These are phyloP conservation scores for Solanum ossicruentum DNA, from an alignment of 257 asterid species.

Conservation along the genomic window DNA sequence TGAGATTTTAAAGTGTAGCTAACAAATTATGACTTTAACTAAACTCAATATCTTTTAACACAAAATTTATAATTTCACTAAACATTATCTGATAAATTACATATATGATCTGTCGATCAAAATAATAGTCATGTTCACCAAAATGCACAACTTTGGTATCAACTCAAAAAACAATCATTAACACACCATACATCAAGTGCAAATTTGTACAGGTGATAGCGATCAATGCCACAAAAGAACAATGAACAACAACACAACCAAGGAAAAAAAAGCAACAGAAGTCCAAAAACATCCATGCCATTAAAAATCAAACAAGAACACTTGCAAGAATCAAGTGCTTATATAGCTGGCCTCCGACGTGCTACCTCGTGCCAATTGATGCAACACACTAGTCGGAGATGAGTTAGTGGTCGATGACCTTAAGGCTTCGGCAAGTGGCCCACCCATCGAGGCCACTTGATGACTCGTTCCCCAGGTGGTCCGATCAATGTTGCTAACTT, in stretches of 20 bases:
- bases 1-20: no score
- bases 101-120: not conserved
- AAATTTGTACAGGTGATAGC: not conserved
- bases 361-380: slow-evolving; percentile 23
- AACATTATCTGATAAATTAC: not conserved
- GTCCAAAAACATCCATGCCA: not conserved
- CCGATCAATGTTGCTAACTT: slow-evolving; percentile 8
- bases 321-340: slow-evolving; percentile 16
- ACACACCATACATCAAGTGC: not conserved
- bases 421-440: slow-evolving; percentile 87
- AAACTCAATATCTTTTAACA: no score
- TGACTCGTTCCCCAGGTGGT: slow-evolving; percentile 27
- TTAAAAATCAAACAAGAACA: not conserved
- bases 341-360: slow-evolving; percentile 31
- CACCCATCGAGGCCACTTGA: slow-evolving; percentile 55
- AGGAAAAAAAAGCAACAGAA: not conserved
- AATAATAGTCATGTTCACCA: not conserved
- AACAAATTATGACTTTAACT: no score
- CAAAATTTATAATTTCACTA: no score
- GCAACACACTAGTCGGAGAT: slow-evolving; percentile 76
- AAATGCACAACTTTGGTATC: not conserved
- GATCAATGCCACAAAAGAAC: not conserved
- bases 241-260: not conserved
- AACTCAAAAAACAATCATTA: not conserved
- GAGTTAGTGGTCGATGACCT: slow-evolving; percentile 51